Evolutionary conservation across 305 asterid species (phyloP).

Genomic region (Plantago lanceolata): DNA sequence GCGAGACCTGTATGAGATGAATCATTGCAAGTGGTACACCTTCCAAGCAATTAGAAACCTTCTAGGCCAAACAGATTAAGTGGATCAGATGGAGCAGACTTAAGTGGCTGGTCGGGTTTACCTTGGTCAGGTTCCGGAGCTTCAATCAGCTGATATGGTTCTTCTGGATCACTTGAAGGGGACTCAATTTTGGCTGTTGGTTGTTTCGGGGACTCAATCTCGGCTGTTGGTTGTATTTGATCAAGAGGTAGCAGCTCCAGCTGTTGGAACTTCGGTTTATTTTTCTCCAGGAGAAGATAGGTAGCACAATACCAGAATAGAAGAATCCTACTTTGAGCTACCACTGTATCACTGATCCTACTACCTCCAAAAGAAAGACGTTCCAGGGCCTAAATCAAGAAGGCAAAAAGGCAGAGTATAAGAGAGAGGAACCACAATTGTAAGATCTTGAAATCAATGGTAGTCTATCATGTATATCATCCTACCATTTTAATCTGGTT

Average conservation of each 20-base stretch:
- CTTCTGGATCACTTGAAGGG: slow-evolving; percentile 43
- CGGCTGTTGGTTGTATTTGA: slow-evolving; percentile 35
- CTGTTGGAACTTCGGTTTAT: slow-evolving; percentile 80
- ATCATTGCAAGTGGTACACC: slow-evolving; percentile 57
- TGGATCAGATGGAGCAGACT: slow-evolving; percentile 65
- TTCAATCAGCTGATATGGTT: slow-evolving; percentile 29
- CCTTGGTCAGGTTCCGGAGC: slow-evolving; percentile 60
- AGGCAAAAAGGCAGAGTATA: not conserved
- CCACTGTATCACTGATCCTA: slow-evolving; percentile 58
- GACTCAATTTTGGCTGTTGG: slow-evolving; percentile 43
- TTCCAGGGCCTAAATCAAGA: slow-evolving; percentile 59
- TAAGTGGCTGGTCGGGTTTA: slow-evolving; percentile 62
- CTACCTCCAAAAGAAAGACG: slow-evolving; percentile 83
- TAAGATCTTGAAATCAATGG: not conserved
- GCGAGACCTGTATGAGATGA: slow-evolving; percentile 74
- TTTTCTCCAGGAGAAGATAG: slow-evolving; percentile 83
- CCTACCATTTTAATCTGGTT: not conserved
- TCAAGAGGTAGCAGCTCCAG: slow-evolving; percentile 54
- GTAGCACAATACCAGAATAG: slow-evolving; percentile 89
- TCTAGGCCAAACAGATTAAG: slow-evolving; percentile 78
- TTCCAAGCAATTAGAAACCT: slow-evolving; percentile 70
- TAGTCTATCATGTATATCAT: not conserved
- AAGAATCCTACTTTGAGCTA: slow-evolving; percentile 82
- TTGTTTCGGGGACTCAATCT: slow-evolving; percentile 46
- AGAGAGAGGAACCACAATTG: not conserved